Conservation (phyloP, 768 basidiomycete genomes). For the Collybia sp. region DNA sequence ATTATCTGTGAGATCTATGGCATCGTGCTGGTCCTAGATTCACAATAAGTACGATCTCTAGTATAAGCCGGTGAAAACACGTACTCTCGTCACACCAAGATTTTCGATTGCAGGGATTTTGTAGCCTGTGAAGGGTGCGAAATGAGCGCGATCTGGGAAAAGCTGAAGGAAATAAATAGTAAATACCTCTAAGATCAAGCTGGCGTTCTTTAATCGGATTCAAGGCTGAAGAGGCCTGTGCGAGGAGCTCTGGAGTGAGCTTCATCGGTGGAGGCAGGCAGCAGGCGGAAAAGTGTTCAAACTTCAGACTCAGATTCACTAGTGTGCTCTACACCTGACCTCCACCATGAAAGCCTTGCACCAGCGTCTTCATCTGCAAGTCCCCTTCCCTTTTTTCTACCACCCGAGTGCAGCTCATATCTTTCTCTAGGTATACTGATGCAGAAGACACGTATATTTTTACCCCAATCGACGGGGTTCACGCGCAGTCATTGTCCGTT, state of each 20-base stretch:
- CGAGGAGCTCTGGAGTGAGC: slow-evolving; percentile 90
- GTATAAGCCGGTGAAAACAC: slow-evolving; percentile 20
- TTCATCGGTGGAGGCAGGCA: slow-evolving; percentile 51
- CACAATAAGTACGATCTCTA: slow-evolving; percentile 9
- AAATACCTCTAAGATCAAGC: slow-evolving; percentile 82
- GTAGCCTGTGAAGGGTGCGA: slow-evolving; percentile 51
- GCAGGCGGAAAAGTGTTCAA: slow-evolving; percentile 20
- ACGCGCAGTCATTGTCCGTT: slow-evolving; percentile 65
- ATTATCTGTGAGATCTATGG: slow-evolving; percentile 93
- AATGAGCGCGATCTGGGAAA: slow-evolving; percentile 13
- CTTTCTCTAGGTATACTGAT: slow-evolving; percentile 53
- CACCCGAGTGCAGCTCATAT: slow-evolving; percentile 7
- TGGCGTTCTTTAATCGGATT: slow-evolving; percentile 88
- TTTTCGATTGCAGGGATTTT: slow-evolving; percentile 97
- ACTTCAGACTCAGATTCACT: slow-evolving; percentile 36
- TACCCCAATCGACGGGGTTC: slow-evolving; percentile 52
- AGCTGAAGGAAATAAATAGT: slow-evolving; percentile 9
- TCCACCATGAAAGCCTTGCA: slow-evolving; percentile 62
- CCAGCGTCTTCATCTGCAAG: slow-evolving; percentile 70
- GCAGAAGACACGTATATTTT: slow-evolving; percentile 76
- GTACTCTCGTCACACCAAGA: slow-evolving; percentile 85
- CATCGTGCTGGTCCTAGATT: slow-evolving; percentile 84
- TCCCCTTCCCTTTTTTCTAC: slow-evolving; percentile 5
- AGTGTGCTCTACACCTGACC: slow-evolving; percentile 2
- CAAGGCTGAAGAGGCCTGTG: slow-evolving; percentile 71